Conservation (phyloP, 768 basidiomycete genomes). For the Boletus reticulatus region DNA sequence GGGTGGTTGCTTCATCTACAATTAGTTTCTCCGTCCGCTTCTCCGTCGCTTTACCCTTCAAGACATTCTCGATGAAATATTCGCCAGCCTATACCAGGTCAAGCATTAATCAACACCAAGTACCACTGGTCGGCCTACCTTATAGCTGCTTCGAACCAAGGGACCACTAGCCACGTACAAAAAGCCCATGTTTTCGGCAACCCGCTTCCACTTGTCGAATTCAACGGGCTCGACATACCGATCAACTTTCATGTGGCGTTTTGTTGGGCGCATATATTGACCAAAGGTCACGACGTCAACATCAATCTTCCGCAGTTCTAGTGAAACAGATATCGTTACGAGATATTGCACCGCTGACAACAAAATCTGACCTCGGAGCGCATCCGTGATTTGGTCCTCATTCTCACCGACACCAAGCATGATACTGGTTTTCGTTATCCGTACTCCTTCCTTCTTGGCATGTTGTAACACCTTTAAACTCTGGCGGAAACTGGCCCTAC, state of each 20-base stretch:
- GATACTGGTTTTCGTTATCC: constrained; percentile 95
- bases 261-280: constrained; percentile 99
- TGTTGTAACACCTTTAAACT: constrained; percentile 78
- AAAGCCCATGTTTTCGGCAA: constrained; percentile 94
- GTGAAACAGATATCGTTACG: background rate
- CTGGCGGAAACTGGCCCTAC: constrained; percentile 87
- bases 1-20: constrained; percentile 14
- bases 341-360: background rate
- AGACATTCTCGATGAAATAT: constrained; percentile 90
- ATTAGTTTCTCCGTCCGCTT: constrained; percentile 37
- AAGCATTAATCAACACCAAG: background rate
- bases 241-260: constrained; percentile 98
- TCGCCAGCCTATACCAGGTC: constrained; percentile 75
- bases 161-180: constrained; percentile 97
- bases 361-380: constrained; percentile 67
- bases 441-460: constrained; percentile 80
- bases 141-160: constrained; percentile 93
- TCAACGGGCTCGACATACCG: constrained; percentile 93
- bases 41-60: constrained; percentile 56
- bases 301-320: constrained; percentile 83
- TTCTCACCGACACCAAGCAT: constrained; percentile 98
- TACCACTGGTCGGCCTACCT: constrained; percentile 52
- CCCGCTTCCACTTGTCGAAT: constrained; percentile 86
- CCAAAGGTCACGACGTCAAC: constrained; percentile 99
- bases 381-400: constrained; percentile 75